Percentiles rank a stretch among this genome's conserved stretches.
phyloP scores from a whole-genome alignment of 352 stramenopile genomes.

The Poterioochromonas sp. region DNA sequence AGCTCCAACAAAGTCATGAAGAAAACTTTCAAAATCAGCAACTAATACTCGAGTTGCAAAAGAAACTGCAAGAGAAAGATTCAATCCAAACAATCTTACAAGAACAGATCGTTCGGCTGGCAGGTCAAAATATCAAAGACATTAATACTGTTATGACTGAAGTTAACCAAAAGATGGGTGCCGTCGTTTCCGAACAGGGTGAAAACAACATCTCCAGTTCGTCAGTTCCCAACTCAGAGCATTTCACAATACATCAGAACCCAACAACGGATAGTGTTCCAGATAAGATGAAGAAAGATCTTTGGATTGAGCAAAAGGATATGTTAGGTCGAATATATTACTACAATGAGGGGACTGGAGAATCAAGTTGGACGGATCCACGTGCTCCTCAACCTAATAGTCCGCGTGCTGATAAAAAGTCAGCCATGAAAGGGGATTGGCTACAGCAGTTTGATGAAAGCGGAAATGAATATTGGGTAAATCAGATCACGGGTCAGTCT shows the following conservation, averaged over 20 bases:
- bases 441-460: constrained; percentile 13
- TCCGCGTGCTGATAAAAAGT: neutral
- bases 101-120: constrained; percentile 8
- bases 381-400: neutral
- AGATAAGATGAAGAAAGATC: too few species aligned
- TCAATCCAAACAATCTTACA: constrained; percentile 12
- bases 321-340: constrained; percentile 1
- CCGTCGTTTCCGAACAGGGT: neutral
- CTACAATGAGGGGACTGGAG: constrained; percentile 23
- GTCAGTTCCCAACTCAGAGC: neutral
- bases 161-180: neutral
- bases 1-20: neutral
- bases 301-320: neutral
- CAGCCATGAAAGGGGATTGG: neutral
- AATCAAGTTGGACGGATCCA: neutral
- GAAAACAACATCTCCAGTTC: neutral
- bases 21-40: neutral
- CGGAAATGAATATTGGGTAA: constrained; percentile 7
- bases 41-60: neutral
- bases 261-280: neutral
- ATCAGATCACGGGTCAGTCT: neutral
- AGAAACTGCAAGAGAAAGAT: neutral
- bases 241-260: neutral
- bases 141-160: neutral
- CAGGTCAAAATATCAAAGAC: constrained; percentile 8